These are phyloP conservation scores for Debaryomyces fabryi DNA, from an alignment of 1,139 yeast species.

Conservation along the genomic window DNA sequence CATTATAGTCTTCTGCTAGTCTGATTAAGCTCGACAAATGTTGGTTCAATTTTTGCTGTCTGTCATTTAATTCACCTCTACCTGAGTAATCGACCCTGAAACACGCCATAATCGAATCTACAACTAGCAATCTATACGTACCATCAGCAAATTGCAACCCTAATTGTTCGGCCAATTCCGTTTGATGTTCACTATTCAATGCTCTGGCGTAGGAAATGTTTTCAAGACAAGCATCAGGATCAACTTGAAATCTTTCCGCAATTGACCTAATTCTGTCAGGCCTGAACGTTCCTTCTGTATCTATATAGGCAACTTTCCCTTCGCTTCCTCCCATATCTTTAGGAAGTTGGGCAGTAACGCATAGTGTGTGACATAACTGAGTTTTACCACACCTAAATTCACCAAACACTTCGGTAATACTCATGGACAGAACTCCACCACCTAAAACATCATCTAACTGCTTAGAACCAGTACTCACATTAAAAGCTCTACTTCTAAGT, in stretches of 20 bases:
- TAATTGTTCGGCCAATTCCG: conserved; percentile 56
- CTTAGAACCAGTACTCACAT: conserved; percentile 57
- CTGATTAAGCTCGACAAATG: conserved; percentile 55
- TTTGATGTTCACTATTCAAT: conserved; percentile 61
- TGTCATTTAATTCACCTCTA: conserved; percentile 61
- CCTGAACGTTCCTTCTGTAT: conserved; percentile 62
- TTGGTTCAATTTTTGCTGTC: conserved; percentile 62
- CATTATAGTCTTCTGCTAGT: conserved; percentile 59
- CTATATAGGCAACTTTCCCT: conserved; percentile 63
- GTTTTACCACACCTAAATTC: conserved; percentile 66
- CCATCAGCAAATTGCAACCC: conserved; percentile 55
- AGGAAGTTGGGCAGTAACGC: conserved; percentile 62
- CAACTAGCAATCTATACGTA: conserved; percentile 41
- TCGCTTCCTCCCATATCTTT: conserved; percentile 59
- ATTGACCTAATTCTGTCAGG: conserved; percentile 59
- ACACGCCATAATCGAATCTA: conserved; percentile 65
- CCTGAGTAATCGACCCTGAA: conserved; percentile 64
- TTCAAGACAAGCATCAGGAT: conserved; percentile 54
- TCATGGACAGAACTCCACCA: conserved; percentile 64
- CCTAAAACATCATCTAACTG: conserved; percentile 57
- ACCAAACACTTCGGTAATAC: conserved; percentile 64
- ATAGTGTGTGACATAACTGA: conserved; percentile 60
- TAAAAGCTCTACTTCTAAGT: conserved; percentile 46
- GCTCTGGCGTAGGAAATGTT: conserved; percentile 63
- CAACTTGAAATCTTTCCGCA: conserved; percentile 57